These are phyloP conservation scores for Cercospora brassicicola DNA, from an alignment of 2,329 filamentous ascomycete genomes.

Conservation along the genomic window DNA sequence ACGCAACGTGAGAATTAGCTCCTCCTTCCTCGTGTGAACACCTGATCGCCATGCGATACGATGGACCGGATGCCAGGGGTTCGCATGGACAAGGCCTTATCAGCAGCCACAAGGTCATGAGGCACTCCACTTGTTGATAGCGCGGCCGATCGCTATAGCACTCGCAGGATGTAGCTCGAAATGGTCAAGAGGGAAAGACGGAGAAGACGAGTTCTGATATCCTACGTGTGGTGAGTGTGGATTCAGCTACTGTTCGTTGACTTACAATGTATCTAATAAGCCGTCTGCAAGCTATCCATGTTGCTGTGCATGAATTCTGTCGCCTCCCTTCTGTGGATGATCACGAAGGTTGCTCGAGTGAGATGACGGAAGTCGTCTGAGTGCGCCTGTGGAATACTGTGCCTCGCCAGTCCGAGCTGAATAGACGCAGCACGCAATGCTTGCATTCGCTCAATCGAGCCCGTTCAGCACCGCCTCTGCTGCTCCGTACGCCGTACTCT, in stretches of 20 bases:
- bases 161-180: neutral
- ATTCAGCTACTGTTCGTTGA: neutral
- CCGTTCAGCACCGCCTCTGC: constrained; percentile 31
- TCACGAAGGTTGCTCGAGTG: neutral
- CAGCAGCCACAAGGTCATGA: neutral
- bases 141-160: neutral
- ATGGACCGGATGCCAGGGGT: neutral
- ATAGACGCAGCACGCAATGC: neutral
- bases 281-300: neutral
- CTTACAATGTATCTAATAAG: neutral
- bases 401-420: neutral
- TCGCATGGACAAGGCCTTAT: neutral
- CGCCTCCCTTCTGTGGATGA: neutral
- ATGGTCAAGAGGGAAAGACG: neutral
- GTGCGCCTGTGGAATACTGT: neutral
- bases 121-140: neutral
- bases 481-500: constrained; percentile 31
- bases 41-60: neutral
- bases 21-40: neutral
- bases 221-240: neutral
- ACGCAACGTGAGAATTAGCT: neutral
- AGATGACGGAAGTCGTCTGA: neutral
- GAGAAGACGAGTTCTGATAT: neutral
- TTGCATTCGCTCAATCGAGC: constrained; percentile 25
- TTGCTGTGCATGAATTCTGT: neutral